Evolutionary conservation across 495 filamentous ascomycete species (phyloP).

Genomic region (Trichoderma reesei): DNA sequence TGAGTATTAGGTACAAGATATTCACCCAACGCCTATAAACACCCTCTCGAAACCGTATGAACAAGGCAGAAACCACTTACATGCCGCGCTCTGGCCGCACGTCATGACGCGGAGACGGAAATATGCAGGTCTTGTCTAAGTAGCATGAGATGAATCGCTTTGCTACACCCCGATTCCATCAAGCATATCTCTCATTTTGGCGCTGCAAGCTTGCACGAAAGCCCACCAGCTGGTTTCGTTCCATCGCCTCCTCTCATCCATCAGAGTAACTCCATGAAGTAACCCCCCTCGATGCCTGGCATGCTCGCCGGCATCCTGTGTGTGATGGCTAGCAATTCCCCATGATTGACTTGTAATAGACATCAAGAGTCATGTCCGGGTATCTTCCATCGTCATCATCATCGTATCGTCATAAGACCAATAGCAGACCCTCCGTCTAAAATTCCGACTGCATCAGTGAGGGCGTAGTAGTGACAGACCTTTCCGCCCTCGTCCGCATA

Average conservation of each 20-base stretch:
- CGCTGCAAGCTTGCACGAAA: not conserved
- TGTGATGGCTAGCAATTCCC: too few relatives aligned
- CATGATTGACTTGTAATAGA: too few relatives aligned
- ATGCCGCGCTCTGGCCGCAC: not conserved
- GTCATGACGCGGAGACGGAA: not conserved
- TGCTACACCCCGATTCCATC: not conserved
- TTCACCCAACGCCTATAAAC: too few relatives aligned
- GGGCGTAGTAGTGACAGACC: slow-evolving; percentile 34
- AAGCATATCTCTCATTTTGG: not conserved
- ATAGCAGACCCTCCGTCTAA: too few relatives aligned
- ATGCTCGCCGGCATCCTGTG: too few relatives aligned
- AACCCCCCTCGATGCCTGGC: too few relatives aligned
- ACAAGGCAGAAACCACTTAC: not conserved
- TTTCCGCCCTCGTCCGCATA: slow-evolving; percentile 59
- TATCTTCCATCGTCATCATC: not conserved
- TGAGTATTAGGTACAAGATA: too few relatives aligned
- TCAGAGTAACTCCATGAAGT: too few relatives aligned
- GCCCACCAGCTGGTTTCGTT: not conserved
- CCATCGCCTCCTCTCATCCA: not conserved
- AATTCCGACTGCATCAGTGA: not conserved
- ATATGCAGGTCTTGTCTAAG: not conserved
- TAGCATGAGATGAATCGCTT: not conserved
- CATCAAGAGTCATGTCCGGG: too few relatives aligned
- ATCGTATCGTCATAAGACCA: not conserved
- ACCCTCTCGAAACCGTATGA: too few relatives aligned